Conservation (phyloP, 345 rosid species). For the Populus simonii region DNA sequence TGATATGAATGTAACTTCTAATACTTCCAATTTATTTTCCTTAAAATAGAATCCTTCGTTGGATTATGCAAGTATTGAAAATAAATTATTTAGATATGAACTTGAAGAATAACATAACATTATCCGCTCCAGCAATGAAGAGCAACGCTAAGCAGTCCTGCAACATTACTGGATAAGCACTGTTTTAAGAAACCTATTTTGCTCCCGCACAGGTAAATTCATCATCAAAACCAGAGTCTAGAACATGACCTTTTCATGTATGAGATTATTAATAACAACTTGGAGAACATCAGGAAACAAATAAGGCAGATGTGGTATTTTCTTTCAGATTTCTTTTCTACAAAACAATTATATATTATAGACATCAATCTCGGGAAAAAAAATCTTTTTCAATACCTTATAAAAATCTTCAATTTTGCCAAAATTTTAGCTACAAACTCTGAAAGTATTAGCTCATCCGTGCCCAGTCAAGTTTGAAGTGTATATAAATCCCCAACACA, state of each 20-base stretch:
- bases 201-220: slow-evolving; percentile 41
- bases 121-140: neutral
- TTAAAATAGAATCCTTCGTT: too few relatives aligned
- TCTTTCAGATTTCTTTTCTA: neutral
- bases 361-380: neutral
- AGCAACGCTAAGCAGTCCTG: neutral
- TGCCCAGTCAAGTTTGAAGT: neutral
- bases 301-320: neutral
- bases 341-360: neutral
- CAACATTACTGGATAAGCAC: neutral
- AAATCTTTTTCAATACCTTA: neutral
- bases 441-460: neutral
- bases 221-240: neutral
- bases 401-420: neutral
- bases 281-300: neutral
- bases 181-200: slow-evolving; percentile 32
- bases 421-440: neutral
- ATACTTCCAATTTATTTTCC: neutral
- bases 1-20: neutral
- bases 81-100: neutral
- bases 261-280: neutral
- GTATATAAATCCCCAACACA: neutral
- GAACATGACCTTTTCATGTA: neutral
- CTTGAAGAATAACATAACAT: neutral
- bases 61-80: neutral